Base-by-base conservation (phyloP, 306 rosid species). In the Quercus alba region DNA sequence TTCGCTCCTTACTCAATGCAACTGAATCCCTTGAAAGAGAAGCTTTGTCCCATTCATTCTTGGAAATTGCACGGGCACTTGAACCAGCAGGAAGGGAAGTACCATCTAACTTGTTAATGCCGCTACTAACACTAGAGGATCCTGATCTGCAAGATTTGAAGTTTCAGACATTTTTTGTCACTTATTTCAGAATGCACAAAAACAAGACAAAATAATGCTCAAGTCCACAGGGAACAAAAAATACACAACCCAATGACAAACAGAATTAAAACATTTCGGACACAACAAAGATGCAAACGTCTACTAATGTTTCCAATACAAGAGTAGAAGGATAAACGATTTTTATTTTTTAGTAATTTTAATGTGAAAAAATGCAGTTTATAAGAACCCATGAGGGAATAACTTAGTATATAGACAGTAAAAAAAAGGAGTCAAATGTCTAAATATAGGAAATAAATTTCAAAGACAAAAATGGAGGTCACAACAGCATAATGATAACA, bases 41-140 rank as follows among this genome's bases (percentile, higher is more conserved):
- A 77, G 82, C 84, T 83, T 88, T 94, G 70, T 86, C 96, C 58
- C 23, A 80, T 82, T 89, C 98, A 56, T 85, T 85, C 91, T 85
- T 90, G 70, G 81, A 38, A 82, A 84, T 66, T n/a, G 80, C 63
- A 64, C 86, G 86, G 75, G 76, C 84, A 81, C 82, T 86, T 66
- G 88, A 81, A 74, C 85, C 77, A 62, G 84, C 80, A 77, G 88
- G 84, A 75, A 86, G 59, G 74, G 92, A 83, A 81, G 84, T 80
- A 56, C 85, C 85, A 81, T 88, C 92, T 12, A 79, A 86, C 78
- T 88, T 91, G 86, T 76, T 85, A 73, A 74, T 77, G 25, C 80
- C 82, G 52, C 79, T 81, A 78, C 61, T 85, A 75, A 83, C 86
- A 62, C 71, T 83, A 75, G 85, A 78, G 44, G 86, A 77, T 79